Conservation (phyloP, 345 rosid species). For the Populus euphratica region DNA sequence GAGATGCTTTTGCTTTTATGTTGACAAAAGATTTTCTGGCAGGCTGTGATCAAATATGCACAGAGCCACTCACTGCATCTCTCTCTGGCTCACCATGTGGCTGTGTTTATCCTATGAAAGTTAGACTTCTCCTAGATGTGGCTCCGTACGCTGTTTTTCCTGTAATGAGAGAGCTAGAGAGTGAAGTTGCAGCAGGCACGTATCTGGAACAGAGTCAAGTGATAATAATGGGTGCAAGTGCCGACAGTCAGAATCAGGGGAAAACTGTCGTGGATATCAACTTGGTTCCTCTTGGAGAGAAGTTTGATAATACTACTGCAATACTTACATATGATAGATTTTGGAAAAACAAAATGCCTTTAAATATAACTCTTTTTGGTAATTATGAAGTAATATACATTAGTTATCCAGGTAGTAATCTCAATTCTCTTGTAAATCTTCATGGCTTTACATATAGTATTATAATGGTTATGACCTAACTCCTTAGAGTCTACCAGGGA, state of each 20-base stretch:
- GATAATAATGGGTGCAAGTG: constrained; percentile 95
- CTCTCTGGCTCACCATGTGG: constrained; percentile 97
- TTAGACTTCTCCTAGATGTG: constrained; percentile 73
- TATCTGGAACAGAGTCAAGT: constrained; percentile 97
- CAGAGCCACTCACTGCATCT: constrained; percentile 82
- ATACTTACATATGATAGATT: constrained; percentile 72
- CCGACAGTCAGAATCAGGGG: constrained; percentile 88
- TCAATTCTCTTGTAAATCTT: constrained; percentile 17
- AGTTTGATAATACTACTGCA: constrained; percentile 95
- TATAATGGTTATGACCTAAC: constrained; percentile 19
- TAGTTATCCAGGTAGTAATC: constrained; percentile 74
- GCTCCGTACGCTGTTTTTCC: constrained; percentile 87
- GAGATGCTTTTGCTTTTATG: constrained; percentile 5
- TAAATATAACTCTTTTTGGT: constrained; percentile 78
- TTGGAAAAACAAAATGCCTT: constrained; percentile 66
- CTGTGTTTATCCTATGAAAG: constrained; percentile 95
- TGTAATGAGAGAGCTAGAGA: constrained; percentile 80
- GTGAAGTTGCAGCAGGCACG: constrained; percentile 90
- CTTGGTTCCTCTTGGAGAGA: constrained; percentile 96
- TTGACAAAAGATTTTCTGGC: constrained; percentile 30
- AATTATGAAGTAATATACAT: constrained; percentile 67
- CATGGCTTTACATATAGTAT: constrained; percentile 9
- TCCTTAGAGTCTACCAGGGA: constrained; percentile 42
- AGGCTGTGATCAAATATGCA: constrained; percentile 91
- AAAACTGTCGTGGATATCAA: constrained; percentile 78